Conservation (phyloP, 148 eudicot species). For the Camellia sinensis region DNA sequence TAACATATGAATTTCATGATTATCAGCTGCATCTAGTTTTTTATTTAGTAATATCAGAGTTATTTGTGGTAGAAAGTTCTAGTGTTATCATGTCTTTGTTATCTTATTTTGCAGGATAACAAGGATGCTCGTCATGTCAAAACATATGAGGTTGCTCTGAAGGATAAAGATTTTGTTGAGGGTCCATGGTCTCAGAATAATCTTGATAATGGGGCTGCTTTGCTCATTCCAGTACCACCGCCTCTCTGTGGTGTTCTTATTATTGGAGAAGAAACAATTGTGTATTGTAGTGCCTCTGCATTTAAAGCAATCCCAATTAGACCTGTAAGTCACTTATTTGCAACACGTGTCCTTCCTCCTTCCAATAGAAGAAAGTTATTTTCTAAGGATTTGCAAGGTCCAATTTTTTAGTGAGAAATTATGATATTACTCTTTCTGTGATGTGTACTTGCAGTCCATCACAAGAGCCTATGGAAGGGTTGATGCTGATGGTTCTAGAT, state of each 20-base stretch:
- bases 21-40: neutral
- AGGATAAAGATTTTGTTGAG: conserved; percentile 87
- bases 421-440: neutral
- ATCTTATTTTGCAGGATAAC: conserved; percentile 66
- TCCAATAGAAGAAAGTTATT: neutral
- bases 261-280: conserved; percentile 95
- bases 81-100: conserved; percentile 2
- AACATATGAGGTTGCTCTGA: conserved; percentile 86
- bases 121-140: conserved; percentile 97
- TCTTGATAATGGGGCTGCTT: conserved; percentile 91
- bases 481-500: conserved; percentile 97
- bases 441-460: conserved; percentile 51
- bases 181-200: conserved; percentile 88
- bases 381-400: conserved; percentile 10
- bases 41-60: neutral
- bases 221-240: conserved; percentile 93
- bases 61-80: neutral
- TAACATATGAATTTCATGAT: neutral
- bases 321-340: conserved; percentile 55
- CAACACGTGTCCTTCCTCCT: neutral
- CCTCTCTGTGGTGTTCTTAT: conserved; percentile 95
- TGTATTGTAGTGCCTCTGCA: conserved; percentile 88
- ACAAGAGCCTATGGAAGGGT: conserved; percentile 97
- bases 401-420: conserved; percentile 9
- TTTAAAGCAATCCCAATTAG: conserved; percentile 94